Percentiles rank a stretch among this genome's conserved stretches.
Evolutionary conservation across 164 flowering plant genomes (phyloP).

Genomic region (Nymphaea thermarum): DNA sequence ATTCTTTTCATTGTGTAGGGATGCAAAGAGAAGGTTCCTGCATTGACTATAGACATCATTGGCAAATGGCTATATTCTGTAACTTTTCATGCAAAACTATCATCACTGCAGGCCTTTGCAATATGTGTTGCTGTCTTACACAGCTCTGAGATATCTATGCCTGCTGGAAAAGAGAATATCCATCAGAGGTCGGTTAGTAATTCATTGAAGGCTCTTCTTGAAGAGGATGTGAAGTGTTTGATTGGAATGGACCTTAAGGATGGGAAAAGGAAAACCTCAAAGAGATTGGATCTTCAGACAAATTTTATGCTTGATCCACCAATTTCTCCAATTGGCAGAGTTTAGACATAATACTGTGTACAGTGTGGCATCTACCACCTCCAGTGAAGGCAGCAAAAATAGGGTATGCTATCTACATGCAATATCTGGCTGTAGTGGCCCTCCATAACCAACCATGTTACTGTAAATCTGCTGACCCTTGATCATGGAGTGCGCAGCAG

Average conservation of each 20-base stretch:
- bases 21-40: slow-evolving; percentile 49
- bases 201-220: slow-evolving; percentile 47
- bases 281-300: slow-evolving; percentile 29
- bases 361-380: neutral
- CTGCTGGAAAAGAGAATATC: slow-evolving; percentile 16
- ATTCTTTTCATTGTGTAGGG: slow-evolving; percentile 31
- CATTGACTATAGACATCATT: slow-evolving; percentile 35
- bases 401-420: neutral
- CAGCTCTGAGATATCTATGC: slow-evolving; percentile 33
- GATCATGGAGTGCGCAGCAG: too few relatives aligned
- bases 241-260: slow-evolving; percentile 47
- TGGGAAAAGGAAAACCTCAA: slow-evolving; percentile 33
- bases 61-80: slow-evolving; percentile 55
- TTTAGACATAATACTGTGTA: slow-evolving; percentile 14
- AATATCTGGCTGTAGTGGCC: neutral
- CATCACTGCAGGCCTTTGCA: slow-evolving; percentile 83
- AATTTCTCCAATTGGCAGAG: slow-evolving; percentile 69
- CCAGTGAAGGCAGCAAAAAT: neutral
- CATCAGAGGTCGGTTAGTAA: slow-evolving; percentile 27
- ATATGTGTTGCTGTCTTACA: slow-evolving; percentile 73
- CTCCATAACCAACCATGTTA: too few relatives aligned
- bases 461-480: too few relatives aligned
- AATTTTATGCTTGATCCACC: slow-evolving; percentile 57
- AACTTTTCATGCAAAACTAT: slow-evolving; percentile 78
- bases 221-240: slow-evolving; percentile 50